Conservation (phyloP, 306 rosid species). For the barrel medic (Medicago truncatula) region MtrunA17r5.0-ANR NC_053049.1:25169501-25170000, state of each 20-base stretch:
- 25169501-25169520: slow-evolving; percentile 21
- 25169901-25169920: too few relatives aligned
- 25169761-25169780: slow-evolving; percentile 16
- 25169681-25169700: slow-evolving; percentile 12
- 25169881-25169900: too few relatives aligned
- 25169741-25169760: not conserved
- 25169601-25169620: not conserved
- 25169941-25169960: too few relatives aligned
- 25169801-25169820: not conserved
- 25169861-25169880: too few relatives aligned
- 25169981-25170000: too few relatives aligned
- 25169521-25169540: slow-evolving; percentile 18
- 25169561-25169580: not conserved
- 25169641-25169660: not conserved
- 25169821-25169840: too few relatives aligned
- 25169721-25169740: not conserved
- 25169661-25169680: slow-evolving; percentile 2
- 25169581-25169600: slow-evolving; percentile 27
- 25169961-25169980: too few relatives aligned
- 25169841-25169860: too few relatives aligned
- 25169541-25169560: slow-evolving; percentile 25
- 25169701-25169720: not conserved
- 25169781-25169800: not conserved
- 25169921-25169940: too few relatives aligned
- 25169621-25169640: not conserved